Conservation (phyloP, 73 alveolate species). For the Symbiodinium pilosum region DNA sequence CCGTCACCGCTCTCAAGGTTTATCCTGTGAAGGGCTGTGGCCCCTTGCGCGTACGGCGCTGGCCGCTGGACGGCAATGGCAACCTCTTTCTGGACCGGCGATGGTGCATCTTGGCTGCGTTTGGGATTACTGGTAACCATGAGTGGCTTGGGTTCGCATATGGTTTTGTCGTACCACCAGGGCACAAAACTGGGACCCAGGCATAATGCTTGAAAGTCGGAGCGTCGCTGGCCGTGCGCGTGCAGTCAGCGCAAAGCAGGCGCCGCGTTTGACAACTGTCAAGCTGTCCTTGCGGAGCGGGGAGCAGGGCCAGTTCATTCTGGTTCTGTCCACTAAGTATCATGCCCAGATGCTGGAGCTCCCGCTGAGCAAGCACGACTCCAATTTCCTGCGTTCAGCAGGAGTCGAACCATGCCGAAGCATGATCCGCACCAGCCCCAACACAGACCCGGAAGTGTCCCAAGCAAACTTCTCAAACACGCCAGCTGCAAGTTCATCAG, state of each 20-base stretch:
- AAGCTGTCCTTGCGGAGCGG: slow-evolving; percentile 5
- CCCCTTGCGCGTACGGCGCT: slow-evolving; percentile 38
- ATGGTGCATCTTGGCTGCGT: slow-evolving; percentile 39
- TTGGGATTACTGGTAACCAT: not conserved
- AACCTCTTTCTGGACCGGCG: slow-evolving; percentile 69
- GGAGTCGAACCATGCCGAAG: not conserved
- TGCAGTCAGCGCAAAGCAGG: slow-evolving; percentile 92
- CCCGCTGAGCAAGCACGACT: not conserved
- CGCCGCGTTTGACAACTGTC: slow-evolving; percentile 80
- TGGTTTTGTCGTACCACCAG: too few species aligned
- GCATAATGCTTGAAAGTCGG: not conserved
- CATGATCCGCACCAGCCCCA: not conserved
- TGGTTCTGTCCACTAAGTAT: slow-evolving; percentile 64
- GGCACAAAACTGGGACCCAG: too few species aligned
- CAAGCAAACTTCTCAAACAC: too few species aligned
- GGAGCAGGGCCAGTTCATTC: slow-evolving; percentile 20
- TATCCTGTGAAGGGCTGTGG: slow-evolving; percentile 80
- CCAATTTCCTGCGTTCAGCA: not conserved
- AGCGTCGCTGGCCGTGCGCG: not conserved
- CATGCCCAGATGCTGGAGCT: slow-evolving; percentile 69
- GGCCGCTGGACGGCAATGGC: slow-evolving; percentile 54
- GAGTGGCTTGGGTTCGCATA: too few species aligned
- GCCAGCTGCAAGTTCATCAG: not conserved
- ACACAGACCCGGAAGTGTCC: not conserved
- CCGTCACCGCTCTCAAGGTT: slow-evolving; percentile 25